These are phyloP conservation scores for Aureobasidium sp. DNA, from an alignment of 2,329 filamentous ascomycete species.

Conservation along the genomic window DNA sequence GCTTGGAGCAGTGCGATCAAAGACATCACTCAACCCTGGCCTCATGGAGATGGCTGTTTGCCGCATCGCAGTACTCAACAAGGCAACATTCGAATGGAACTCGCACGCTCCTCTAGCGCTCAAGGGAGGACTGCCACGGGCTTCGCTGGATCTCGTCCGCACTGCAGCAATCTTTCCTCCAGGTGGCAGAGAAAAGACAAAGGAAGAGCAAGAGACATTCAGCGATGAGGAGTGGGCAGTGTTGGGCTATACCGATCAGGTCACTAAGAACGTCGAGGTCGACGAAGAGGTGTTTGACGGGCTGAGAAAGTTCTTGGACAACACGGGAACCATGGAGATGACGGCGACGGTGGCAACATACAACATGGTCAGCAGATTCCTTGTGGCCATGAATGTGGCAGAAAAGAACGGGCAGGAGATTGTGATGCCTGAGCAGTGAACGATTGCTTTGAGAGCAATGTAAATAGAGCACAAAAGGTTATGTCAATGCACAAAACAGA, in stretches of 20 bases:
- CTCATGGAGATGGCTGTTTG: conserved; percentile 29
- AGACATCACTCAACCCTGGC: conserved; percentile 25
- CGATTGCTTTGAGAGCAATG: not conserved
- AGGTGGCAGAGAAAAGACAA: conserved; percentile 9
- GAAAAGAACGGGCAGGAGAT: conserved; percentile 30
- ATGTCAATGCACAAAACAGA: not conserved
- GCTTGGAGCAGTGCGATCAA: conserved; percentile 43
- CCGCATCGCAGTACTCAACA: conserved; percentile 30
- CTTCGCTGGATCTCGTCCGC: conserved; percentile 22
- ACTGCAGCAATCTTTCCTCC: conserved; percentile 17
- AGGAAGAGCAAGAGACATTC: conserved; percentile 15
- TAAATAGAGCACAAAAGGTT: not conserved
- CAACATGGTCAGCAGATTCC: conserved; percentile 32
- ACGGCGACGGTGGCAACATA: conserved; percentile 30
- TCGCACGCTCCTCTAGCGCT: conserved; percentile 27
- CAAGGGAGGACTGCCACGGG: conserved; percentile 23
- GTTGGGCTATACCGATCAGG: conserved; percentile 27
- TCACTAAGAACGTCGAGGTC: conserved; percentile 26
- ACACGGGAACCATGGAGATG: conserved; percentile 29
- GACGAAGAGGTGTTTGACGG: conserved; percentile 24
- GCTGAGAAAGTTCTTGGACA: conserved; percentile 23
- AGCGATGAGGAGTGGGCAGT: conserved; percentile 26
- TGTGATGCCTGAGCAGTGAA: conserved; percentile 22
- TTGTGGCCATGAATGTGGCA: conserved; percentile 31
- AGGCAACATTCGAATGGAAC: conserved; percentile 30